Base-by-base conservation (phyloP, 2,329 filamentous ascomycete species). In the Fusarium sacchari region DNA sequence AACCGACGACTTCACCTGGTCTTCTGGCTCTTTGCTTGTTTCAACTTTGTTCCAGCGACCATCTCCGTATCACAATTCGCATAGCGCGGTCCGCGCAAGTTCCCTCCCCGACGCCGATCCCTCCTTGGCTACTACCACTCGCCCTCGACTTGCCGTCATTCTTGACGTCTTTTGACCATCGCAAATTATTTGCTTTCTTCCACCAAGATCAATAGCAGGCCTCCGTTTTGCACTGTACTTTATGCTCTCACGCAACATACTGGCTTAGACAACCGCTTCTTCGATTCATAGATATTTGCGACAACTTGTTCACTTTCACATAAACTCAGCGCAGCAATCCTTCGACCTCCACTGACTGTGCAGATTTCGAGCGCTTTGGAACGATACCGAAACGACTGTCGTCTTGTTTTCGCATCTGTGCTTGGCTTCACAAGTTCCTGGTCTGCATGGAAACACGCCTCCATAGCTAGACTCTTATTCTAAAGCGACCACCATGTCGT, bases 401-500 rank as follows among this genome's bases (percentile, higher is more conserved):
- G 47, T 62, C 26, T 26, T 28, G 20, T 36, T 42, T 57, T 22
- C 36, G 43, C 57, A 50, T 44, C 53, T 32, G 53, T 28, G 37
- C 26, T 64, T 58, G 37, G n/a, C 49, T 60, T n/a, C 47, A 28
- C 28, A 18, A 40, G 47, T 37, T 46, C 26, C 30, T 40, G 40
- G 37, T 32, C 63, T 75, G 69, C 32, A 78, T 78, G 76, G 71
- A 69, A 74, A 57, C 50, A 61, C 57, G 39, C 43, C 47, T 44
- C 36, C 18, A 40, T 60, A 63, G 60, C 34, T 67, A 73, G 66
- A 69, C 56, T 58, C 66, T 61, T 47, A 57, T 36, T 53, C 55
- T 30, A 37, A 18, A 74, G 32, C 57, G 50, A 76, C 66, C 64
- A 77, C 61, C 63, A 91, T 91, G 89, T 82, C 86, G 61, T 83